phyloP scores from a whole-genome alignment of 176 grass and related monocot species.

The Carex littledalei region DNA sequence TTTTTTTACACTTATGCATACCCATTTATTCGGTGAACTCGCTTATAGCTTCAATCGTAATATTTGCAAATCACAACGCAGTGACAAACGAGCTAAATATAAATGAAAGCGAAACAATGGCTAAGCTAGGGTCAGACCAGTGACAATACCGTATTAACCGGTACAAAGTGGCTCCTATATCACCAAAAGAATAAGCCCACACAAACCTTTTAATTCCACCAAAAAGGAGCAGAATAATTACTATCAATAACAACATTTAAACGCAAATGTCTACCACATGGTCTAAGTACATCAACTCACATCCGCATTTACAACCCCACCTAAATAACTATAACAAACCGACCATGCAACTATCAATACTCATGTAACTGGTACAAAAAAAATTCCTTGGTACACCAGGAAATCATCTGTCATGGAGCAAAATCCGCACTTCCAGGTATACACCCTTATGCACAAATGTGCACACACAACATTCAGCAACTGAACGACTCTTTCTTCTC shows the following conservation, averaged over 20 bases:
- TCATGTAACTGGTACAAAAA: slow-evolving; percentile 2
- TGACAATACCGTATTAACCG: neutral
- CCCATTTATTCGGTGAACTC: neutral
- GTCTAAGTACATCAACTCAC: slow-evolving; percentile 12
- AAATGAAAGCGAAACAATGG: neutral
- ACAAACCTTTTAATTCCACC: neutral
- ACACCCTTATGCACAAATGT: neutral
- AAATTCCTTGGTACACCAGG: neutral
- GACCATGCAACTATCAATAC: slow-evolving; percentile 14
- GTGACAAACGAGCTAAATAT: neutral
- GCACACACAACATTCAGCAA: neutral
- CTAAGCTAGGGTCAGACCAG: neutral
- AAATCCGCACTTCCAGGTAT: neutral
- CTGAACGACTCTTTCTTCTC: neutral
- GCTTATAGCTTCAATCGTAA: neutral
- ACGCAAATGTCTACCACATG: neutral
- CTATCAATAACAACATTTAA: slow-evolving; percentile 10
- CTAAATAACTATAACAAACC: slow-evolving; percentile 14
- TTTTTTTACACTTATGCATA: neutral
- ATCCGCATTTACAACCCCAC: slow-evolving; percentile 27
- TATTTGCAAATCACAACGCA: neutral
- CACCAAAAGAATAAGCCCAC: neutral
- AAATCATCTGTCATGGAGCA: neutral
- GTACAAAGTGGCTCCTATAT: neutral
- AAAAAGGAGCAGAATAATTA: neutral